Evolutionary conservation across 1,284 basidiomycete genomes (phyloP).

Genomic region (Ustilago shanxiensis): DNA sequence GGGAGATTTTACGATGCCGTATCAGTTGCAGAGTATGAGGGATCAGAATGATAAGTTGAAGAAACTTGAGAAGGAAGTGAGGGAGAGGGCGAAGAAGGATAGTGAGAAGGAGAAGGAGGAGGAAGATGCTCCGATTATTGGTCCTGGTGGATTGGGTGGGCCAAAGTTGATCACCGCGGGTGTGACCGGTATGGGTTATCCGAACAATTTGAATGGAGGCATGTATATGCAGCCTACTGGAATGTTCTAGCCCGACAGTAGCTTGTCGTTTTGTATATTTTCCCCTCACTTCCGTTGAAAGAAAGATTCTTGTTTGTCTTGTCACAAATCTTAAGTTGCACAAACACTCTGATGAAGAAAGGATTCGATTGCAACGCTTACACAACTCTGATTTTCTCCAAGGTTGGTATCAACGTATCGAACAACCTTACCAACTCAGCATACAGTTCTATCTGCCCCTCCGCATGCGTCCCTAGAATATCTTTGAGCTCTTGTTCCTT

Average conservation of each 20-base stretch:
- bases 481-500: constrained; percentile 97
- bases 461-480: constrained; percentile 85
- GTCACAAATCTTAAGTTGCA: too few species aligned
- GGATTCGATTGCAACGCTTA: background rate
- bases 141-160: constrained; percentile 45
- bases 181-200: constrained; percentile 31
- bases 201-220: constrained; percentile 51
- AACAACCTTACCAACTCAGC: constrained; percentile 16
- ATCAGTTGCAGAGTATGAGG: constrained; percentile 83
- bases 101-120: constrained; percentile 87
- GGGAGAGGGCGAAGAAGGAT: constrained; percentile 79
- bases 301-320: too few species aligned
- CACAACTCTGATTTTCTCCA: constrained; percentile 34
- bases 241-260: constrained; percentile 20
- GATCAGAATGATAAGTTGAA: constrained; percentile 57
- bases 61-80: constrained; percentile 83
- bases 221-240: constrained; percentile 51
- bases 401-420: constrained; percentile 37
- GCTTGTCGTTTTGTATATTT: constrained; percentile 3
- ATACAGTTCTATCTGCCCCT: constrained; percentile 92
- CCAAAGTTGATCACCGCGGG: constrained; percentile 58
- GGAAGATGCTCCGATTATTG: constrained; percentile 61
- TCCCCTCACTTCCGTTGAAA: background rate
- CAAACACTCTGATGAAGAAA: too few species aligned
- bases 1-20: constrained; percentile 96